Percentiles rank a stretch among this genome's conserved stretches.
Evolutionary conservation across 768 basidiomycete genomes (phyloP).

Genomic region (Cystobasidium tubakii): DNA sequence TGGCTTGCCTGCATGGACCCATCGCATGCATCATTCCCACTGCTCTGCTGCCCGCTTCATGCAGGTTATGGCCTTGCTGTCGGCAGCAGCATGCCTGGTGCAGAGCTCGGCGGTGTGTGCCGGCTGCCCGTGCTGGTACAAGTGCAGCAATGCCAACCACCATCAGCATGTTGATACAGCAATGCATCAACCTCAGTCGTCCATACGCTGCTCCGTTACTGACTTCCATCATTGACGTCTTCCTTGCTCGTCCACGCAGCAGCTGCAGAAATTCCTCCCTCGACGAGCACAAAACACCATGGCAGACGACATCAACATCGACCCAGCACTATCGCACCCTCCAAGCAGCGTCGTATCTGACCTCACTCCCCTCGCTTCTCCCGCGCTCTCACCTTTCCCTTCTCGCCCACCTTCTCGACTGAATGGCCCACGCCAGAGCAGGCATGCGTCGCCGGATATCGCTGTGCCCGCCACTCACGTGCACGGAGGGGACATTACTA

Average conservation of each 20-base stretch:
- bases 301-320: slow-evolving; percentile 7
- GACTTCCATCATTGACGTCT: too few relatives aligned
- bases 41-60: not conserved
- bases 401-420: not conserved
- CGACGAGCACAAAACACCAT: too few relatives aligned
- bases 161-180: too few relatives aligned
- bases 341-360: not conserved
- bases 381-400: not conserved
- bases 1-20: not conserved
- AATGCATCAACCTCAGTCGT: too few relatives aligned
- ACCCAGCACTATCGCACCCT: not conserved
- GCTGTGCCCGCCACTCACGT: slow-evolving; percentile 4
- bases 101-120: too few relatives aligned
- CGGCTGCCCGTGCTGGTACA: too few relatives aligned
- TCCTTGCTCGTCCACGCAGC: too few relatives aligned
- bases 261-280: not conserved
- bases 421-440: not conserved
- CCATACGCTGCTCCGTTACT: too few relatives aligned
- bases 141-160: too few relatives aligned
- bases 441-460: slow-evolving; percentile 6
- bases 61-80: not conserved
- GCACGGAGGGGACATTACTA: not conserved
- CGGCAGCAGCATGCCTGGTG: not conserved
- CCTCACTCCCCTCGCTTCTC: not conserved
- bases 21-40: not conserved